Evolutionary conservation across 208 protist species (phyloP), one percentile per base, ranked within the genome.

Genomic region (Blechomonas ayalai): DNA sequence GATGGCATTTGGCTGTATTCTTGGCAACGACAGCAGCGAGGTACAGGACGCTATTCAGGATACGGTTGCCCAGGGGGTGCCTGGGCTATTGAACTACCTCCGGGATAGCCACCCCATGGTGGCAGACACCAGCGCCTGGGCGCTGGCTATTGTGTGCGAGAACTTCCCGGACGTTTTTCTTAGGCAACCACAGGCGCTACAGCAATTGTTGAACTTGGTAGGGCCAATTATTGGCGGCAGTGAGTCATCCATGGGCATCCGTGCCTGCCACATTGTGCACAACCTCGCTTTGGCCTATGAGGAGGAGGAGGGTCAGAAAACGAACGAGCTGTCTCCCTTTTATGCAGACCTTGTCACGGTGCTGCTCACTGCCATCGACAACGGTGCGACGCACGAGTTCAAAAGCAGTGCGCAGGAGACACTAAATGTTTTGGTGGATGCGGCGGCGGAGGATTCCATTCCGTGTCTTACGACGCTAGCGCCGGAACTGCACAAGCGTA

Each of bases 1-100:
- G 15, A 82, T 97, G 46, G 94, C 96, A 5, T 98, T 98, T 45
- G 96, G 95, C 35, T 97, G 92, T 32, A 96, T 99, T 32, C 77
- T 98, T 16, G 92, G 96, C 44, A 94, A 95, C 39, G 87, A 94
- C n/a, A 55, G 75, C n/a, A 4, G 52, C 9, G 61, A 53, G 7
- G 59, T 56, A 22, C 66, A 69, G 54, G 59, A 62, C 38, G 67
- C 53, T 9, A 82, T 98, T 45, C 67, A 73, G 22, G 85, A 91
- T 34, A 79, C 93, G 8, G 80, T 99, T 6, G 63, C 74, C 10
- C 77, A 93, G 52, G 78, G 91, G 22, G 53, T 97, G 12, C 76
- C 86, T 1, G 68, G 88, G 4, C 58, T 98, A 32, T 48, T 98
- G 13, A 53, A 82, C 27, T 92, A 97, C 52, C 54, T 97, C 23